Evolutionary conservation across 768 basidiomycete genomes (phyloP).

Genomic region (Solioccasus polychromus): DNA sequence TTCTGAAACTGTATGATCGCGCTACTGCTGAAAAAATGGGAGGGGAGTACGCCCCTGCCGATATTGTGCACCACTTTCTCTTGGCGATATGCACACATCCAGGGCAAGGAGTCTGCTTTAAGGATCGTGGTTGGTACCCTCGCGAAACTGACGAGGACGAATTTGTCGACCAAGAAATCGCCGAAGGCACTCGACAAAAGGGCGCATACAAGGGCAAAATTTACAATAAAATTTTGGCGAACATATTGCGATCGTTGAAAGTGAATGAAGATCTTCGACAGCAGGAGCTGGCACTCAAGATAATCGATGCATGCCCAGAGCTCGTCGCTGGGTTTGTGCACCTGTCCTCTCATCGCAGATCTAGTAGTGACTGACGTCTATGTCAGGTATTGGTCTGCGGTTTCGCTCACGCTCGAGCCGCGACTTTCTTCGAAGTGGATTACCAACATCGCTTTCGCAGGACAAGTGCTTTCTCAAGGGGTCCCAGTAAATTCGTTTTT

Average conservation of each 20-base stretch:
- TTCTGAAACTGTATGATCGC: slow-evolving; percentile 75
- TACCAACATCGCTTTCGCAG: slow-evolving; percentile 81
- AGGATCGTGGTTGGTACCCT: slow-evolving; percentile 88
- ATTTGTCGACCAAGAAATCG: slow-evolving; percentile 37
- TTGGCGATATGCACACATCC: slow-evolving; percentile 80
- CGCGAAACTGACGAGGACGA: slow-evolving; percentile 52
- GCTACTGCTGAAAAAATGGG: slow-evolving; percentile 44
- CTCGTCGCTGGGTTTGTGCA: slow-evolving; percentile 70
- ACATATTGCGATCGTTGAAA: slow-evolving; percentile 69
- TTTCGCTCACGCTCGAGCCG: slow-evolving; percentile 74
- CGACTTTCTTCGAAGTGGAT: slow-evolving; percentile 90
- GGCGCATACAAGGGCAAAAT: slow-evolving; percentile 42
- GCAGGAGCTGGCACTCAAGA: slow-evolving; percentile 79
- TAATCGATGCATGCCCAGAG: slow-evolving; percentile 82
- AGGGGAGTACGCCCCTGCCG: slow-evolving; percentile 60
- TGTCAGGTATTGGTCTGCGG: slow-evolving; percentile 69
- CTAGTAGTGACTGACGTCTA: slow-evolving; percentile 11
- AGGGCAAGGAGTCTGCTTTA: slow-evolving; percentile 84
- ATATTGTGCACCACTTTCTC: slow-evolving; percentile 84
- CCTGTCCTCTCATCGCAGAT: neutral
- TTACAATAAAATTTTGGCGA: slow-evolving; percentile 81
- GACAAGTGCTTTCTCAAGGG: slow-evolving; percentile 72
- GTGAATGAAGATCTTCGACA: slow-evolving; percentile 88
- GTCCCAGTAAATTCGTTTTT: slow-evolving; percentile 65
- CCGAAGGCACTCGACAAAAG: slow-evolving; percentile 29